Evolutionary conservation across 768 basidiomycete species (phyloP), one percentile per base, ranked within the genome.

Genomic region (Macrolepiota dolichaula): DNA sequence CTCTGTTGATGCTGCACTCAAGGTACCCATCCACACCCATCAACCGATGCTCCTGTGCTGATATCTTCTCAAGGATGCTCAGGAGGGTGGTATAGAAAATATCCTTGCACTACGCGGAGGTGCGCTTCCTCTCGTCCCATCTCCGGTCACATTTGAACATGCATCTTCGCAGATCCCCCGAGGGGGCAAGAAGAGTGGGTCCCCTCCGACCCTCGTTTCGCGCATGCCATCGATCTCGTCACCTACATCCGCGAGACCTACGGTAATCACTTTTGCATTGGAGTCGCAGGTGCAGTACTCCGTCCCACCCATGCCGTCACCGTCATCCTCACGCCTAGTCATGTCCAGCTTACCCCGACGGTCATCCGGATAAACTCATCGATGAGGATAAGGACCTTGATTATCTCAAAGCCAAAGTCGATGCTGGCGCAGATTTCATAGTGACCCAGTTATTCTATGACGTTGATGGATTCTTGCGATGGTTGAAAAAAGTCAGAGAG

Each of bases 391-490:
- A 76, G 44, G 83, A 90, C 67, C 74, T 98, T 17, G 76, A 81
- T 1, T 78, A 86, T 67, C 78, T 99, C 59, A 92, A 91, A 71
- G 81, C 81, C 47, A 99, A 98, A 72, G 87, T 97, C 40, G 89
- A 96, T 67, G 94, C 92, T 0, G 97, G 97, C 15, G 96, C 96
- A 1, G 92, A 98, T 68, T 98, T 94, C 71, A 92, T 99, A 62
- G 79, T 98, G 54, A 98, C 97, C 0, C 97, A 99, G 68, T 79
- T 98, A 5, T 99, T 99, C 74, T 99, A 98, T 74, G 96, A 99
- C 70, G 85, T 90, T n/a, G 87, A 94, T 52, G 81, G 82, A 15
- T 98, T 97, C 75, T 72, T 94, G 32, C 68, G 74, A 15, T 99
- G 97, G 97, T 73, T 88, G 24, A 73, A 79, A 67, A 86, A 83